A percentile compares a stretch with the other conserved stretches of the same genome.
Evolutionary conservation across 306 rosid species (phyloP).

Genomic region (Neltuma alba): DNA sequence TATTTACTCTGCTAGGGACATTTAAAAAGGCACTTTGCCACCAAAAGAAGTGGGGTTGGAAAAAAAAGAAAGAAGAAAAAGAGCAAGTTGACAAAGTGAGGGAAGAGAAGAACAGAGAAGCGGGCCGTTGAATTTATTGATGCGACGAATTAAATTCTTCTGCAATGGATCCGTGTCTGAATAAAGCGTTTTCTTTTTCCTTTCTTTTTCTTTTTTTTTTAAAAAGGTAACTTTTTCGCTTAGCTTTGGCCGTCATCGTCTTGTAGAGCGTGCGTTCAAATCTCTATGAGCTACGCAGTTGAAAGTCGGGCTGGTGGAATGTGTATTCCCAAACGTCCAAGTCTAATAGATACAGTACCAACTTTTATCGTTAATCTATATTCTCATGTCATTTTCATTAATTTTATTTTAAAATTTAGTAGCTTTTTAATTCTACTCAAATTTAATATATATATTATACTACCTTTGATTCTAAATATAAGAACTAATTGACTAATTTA

Average conservation of each 20-base stretch:
- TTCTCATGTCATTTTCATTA: too few species aligned
- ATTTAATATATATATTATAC: too few species aligned
- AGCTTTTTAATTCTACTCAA: too few species aligned
- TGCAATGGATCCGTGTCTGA: background rate
- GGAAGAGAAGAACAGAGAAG: background rate
- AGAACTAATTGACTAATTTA: too few species aligned
- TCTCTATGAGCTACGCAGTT: background rate
- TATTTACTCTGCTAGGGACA: background rate
- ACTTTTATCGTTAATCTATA: background rate
- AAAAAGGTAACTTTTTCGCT: background rate
- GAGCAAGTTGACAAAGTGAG: background rate
- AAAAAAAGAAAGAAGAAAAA: too few species aligned
- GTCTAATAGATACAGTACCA: too few species aligned
- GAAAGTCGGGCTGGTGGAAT: background rate
- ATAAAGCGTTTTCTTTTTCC: background rate
- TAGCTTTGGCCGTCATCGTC: background rate
- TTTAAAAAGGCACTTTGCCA: background rate
- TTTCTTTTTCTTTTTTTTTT: too few species aligned
- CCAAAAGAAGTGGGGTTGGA: too few species aligned
- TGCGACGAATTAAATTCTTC: background rate
- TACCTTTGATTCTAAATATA: too few species aligned
- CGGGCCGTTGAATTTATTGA: background rate
- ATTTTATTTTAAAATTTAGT: too few species aligned
- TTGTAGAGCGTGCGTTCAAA: background rate
- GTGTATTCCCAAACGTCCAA: background rate